Base-by-base conservation (phyloP, 495 filamentous ascomycete species). In the Penicillium malachiteum region DNA sequence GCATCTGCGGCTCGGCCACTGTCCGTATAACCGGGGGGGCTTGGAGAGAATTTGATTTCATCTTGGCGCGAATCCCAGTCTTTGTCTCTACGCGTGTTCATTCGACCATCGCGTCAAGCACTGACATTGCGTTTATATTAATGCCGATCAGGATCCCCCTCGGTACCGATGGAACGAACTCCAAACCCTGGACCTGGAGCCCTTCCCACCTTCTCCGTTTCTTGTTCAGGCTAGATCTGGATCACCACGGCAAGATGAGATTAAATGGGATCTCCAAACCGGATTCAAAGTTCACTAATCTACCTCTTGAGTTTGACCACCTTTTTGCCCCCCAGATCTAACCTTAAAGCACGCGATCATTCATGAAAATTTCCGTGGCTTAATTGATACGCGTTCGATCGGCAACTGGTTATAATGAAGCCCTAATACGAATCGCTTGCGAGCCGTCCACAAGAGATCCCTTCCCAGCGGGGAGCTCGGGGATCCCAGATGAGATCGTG, bases 1-100 rank as follows among this genome's bases (percentile, higher is more conserved):
- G 54, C 54, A 62, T 54, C 35, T 21, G 58, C 62, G 50, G 53
- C 50, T 62, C 56, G 59, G 63, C 47, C 50, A 58, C 34, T n/a
- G 12, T 56, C 54, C 51, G 47, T 38, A 49, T 42, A 43, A 37
- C 34, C 16, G 34, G 48, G 16, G n/a, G n/a, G 21, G 35, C 30
- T 37, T 16, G 39, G 35, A 50, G 16, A 58, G 5, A 12, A 55
- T 46, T 44, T n/a, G 39, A 38, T 60, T 52, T 50, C 30, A 48
- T 52, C 57, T 56, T 58, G 52, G 60, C 63, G 52, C 49, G 49
- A 41, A 57, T 60, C 54, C 42, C 51, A 33, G 51, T 54, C 44
- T 10, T 13, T 21, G 39, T 53, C 50, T 50, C 11, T 31, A 40
- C 50, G 45, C 59, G 30, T 53, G 57, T 7, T 54, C 48, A 62